phyloP scores from a whole-genome alignment of 1,284 basidiomycete species.

The Hemileia vastatrix region DNA sequence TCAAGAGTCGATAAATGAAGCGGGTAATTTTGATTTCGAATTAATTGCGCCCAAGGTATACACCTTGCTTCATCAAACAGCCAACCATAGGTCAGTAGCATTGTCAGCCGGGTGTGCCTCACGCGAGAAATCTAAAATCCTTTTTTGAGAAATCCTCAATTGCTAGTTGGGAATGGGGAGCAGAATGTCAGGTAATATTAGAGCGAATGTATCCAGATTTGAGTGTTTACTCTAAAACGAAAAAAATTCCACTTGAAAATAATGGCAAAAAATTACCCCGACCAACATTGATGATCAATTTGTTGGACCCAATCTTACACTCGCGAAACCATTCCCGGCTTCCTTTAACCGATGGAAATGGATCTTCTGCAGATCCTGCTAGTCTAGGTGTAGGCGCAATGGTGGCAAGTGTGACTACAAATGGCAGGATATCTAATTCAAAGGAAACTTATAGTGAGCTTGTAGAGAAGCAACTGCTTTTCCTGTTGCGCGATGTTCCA shows the following conservation, averaged over 20 bases:
- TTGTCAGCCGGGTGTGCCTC: no score
- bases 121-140: no score
- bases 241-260: not conserved
- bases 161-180: conserved; percentile 14
- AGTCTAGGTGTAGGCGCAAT: conserved; percentile 69
- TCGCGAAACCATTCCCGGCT: not conserved
- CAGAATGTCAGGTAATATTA: not conserved
- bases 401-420: conserved; percentile 52
- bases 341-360: conserved; percentile 41
- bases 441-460: conserved; percentile 64
- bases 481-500: conserved; percentile 58
- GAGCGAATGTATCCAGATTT: conserved; percentile 3
- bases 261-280: not conserved
- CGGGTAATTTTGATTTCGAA: no score
- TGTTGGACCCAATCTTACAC: conserved; percentile 4
- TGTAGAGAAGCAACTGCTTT: conserved; percentile 62
- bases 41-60: no score
- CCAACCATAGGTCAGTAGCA: no score
- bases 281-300: conserved; percentile 1
- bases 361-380: conserved; percentile 69
- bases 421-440: no score
- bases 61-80: no score
- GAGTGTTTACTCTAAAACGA: conserved; percentile 2
- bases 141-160: not conserved
- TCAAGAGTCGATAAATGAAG: no score